phyloP scores from a whole-genome alignment of 495 filamentous ascomycete genomes.

The Tuber borchii region DNA sequence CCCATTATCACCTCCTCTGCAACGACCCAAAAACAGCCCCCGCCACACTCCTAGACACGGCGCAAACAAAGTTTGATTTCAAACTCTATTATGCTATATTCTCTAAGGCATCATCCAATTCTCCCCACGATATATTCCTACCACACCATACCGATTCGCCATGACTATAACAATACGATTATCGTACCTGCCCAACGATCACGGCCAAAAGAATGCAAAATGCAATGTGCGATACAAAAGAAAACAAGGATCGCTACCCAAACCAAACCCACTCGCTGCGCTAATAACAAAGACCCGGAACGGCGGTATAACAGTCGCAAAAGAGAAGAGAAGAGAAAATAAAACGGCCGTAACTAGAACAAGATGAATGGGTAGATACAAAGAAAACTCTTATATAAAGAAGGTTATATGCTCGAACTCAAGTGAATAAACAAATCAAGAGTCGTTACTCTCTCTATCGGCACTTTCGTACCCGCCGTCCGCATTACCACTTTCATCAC shows the following conservation, averaged over 20 bases:
- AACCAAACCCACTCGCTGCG: background rate
- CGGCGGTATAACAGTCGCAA: background rate
- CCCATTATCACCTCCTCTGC: too few species aligned
- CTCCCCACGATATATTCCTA: background rate
- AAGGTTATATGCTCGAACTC: background rate
- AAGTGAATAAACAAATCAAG: background rate
- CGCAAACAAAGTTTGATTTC: too few species aligned
- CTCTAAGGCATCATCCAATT: too few species aligned
- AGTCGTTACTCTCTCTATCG: background rate
- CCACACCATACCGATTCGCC: background rate
- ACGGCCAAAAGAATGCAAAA: background rate
- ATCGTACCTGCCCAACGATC: background rate
- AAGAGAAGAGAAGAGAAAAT: background rate
- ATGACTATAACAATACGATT: background rate
- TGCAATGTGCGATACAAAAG: background rate
- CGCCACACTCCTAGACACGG: too few species aligned
- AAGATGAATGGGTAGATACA: background rate
- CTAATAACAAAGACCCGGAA: background rate
- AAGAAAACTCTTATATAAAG: background rate
- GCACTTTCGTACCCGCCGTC: conserved; percentile 1
- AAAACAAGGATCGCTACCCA: background rate
- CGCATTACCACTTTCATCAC: conserved; percentile 8
- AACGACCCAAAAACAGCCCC: too few species aligned
- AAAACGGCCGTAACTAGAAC: background rate
- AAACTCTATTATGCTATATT: too few species aligned